Evolutionary conservation across 225 moss, liverwort and hornwort genomes (phyloP).

Genomic region (Sphagnum tenellum): DNA sequence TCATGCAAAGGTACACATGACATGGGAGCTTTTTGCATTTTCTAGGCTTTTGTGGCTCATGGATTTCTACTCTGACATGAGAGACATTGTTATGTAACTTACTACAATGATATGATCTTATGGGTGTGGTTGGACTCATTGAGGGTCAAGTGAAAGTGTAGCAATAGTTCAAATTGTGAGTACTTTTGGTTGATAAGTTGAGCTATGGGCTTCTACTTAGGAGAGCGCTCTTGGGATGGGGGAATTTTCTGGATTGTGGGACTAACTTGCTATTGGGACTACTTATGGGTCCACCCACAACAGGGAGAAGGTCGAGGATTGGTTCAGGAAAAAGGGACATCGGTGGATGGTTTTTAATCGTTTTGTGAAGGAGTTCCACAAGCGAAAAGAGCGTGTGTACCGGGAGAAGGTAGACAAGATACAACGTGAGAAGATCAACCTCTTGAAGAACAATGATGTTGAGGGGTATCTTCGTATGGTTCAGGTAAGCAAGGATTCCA

Average conservation of each 20-base stretch:
- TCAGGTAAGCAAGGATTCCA: slow-evolving; percentile 45
- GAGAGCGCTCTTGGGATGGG: too few relatives aligned
- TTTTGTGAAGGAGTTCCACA: slow-evolving; percentile 91
- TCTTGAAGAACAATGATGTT: slow-evolving; percentile 96
- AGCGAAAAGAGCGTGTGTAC: slow-evolving; percentile 85
- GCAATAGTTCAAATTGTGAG: too few relatives aligned
- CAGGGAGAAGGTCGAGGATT: slow-evolving; percentile 96
- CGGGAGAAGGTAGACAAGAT: slow-evolving; percentile 91
- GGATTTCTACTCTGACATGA: too few relatives aligned
- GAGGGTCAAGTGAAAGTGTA: too few relatives aligned
- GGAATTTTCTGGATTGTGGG: not conserved
- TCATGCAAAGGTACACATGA: too few relatives aligned
- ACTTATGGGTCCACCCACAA: not conserved
- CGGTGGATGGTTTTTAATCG: slow-evolving; percentile 70
- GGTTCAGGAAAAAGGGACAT: slow-evolving; percentile 73
- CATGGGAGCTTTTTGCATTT: too few relatives aligned
- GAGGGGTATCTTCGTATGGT: slow-evolving; percentile 99
- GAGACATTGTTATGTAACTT: too few relatives aligned
- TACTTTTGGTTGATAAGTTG: too few relatives aligned
- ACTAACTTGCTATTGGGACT: not conserved
- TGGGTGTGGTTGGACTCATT: too few relatives aligned
- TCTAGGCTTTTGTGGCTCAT: too few relatives aligned
- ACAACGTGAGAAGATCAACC: slow-evolving; percentile 95
- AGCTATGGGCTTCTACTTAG: too few relatives aligned
- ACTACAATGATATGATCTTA: too few relatives aligned